Base-by-base conservation (phyloP, 805 yeast genomes). In the Hanseniaspora jakobsenii region DNA sequence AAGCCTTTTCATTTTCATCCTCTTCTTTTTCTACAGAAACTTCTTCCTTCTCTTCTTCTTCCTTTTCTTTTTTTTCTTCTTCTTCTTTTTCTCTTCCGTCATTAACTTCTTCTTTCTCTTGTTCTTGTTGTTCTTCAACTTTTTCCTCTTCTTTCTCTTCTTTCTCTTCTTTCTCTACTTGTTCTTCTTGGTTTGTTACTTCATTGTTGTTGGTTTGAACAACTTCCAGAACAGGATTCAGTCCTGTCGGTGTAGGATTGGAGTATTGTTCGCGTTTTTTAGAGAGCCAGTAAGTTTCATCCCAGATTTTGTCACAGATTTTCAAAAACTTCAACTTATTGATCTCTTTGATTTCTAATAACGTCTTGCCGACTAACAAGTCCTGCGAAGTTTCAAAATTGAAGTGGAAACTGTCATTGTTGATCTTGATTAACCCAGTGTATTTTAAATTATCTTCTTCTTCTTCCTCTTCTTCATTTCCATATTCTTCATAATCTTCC, bases 301-400 rank as follows among this genome's bases (percentile, higher is more conserved):
- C 38, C 48, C 48, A 46, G 2, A 31, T 46, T 27, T 46, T 46
- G 13, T 46, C 48, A 31, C 48, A 46, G 10, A 46, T 36, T 27
- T 39, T 46, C 38, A 46, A 29, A 18, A 46, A 46, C 24, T 39
- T 46, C 16, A 27, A 19, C 14, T 41, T 46, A 24, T 38, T 34
- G n/a, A 45, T n/a, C 14, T 38, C 27, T 21, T 32, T 37, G 7
- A 45, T 24, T 10, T 45, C 40, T 3, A 21, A 24, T 28, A 24
- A 27, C 3, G 8, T 10, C 27, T 38, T 34, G 18, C 36, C 48
- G 3, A 21, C 16, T n/a, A 29, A 12, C 14, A 34, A 36, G 6
- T 32, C 28, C 13, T 12, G 24, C 4, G 18, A 6, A 6, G 40
- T 35, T 10, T 35, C 36, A 40, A 39, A 46, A 22, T 46, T 38